Conservation (phyloP, 179 eudicot genomes). For the Gypsophila paniculata region DNA sequence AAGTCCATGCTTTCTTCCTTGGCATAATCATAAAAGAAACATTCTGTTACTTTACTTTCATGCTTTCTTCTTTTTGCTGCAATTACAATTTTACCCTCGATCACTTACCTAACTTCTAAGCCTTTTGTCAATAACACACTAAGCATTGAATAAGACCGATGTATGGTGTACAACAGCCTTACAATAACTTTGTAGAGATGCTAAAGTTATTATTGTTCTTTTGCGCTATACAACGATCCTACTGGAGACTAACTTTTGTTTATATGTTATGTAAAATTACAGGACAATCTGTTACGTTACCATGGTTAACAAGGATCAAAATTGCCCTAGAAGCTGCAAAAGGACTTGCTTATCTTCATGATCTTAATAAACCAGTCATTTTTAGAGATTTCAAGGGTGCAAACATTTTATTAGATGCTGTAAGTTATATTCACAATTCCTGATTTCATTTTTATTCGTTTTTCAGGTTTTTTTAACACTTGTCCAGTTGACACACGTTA, state of each 20-base stretch:
- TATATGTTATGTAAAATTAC: conserved; percentile 13
- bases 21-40: neutral
- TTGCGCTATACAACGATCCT: too few relatives aligned
- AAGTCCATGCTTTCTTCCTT: conserved; percentile 19
- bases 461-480: neutral
- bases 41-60: neutral
- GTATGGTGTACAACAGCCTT: neutral
- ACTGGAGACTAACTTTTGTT: neutral
- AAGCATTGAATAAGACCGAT: too few relatives aligned
- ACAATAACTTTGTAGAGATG: too few relatives aligned
- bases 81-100: conserved; percentile 24
- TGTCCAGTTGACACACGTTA: neutral
- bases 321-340: conserved; percentile 42
- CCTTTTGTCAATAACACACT: too few relatives aligned
- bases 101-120: too few relatives aligned
- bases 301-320: conserved; percentile 39
- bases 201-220: too few relatives aligned
- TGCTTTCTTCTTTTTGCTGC: conserved; percentile 2
- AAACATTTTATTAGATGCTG: conserved; percentile 34
- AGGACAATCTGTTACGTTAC: conserved; percentile 35
- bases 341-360: conserved; percentile 41
- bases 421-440: conserved; percentile 17
- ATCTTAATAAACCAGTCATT: conserved; percentile 33
- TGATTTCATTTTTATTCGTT: neutral
- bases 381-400: conserved; percentile 43